Conservation (phyloP, 2,329 filamentous ascomycete species). For the Cladosporium oxysporum region DNA sequence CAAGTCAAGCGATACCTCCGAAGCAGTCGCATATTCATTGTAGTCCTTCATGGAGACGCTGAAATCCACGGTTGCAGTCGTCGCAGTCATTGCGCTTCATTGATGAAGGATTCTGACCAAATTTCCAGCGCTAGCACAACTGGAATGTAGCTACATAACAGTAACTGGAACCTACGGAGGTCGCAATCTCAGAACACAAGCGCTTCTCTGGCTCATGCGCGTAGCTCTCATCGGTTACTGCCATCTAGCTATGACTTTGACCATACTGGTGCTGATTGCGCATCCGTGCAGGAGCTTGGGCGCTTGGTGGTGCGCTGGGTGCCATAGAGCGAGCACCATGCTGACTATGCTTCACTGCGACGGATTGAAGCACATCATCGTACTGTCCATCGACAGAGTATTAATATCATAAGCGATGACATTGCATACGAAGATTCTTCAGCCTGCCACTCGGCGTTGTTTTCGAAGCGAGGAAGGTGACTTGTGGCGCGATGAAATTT, state of each 20-base stretch:
- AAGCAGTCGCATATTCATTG: neutral
- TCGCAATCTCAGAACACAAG: neutral
- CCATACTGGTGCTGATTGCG: neutral
- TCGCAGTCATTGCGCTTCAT: neutral
- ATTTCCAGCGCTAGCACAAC: neutral
- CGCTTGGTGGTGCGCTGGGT: neutral
- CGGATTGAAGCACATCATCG: neutral
- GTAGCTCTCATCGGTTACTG: neutral
- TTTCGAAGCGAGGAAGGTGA: neutral
- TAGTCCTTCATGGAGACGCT: neutral
- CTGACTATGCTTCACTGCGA: neutral
- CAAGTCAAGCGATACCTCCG: neutral
- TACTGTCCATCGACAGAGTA: neutral
- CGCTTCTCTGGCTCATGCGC: neutral
- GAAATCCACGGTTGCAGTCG: neutral
- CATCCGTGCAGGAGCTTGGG: neutral
- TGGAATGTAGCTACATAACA: neutral
- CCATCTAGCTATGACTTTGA: neutral
- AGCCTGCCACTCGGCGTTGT: neutral
- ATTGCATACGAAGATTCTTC: neutral
- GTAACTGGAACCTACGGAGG: neutral
- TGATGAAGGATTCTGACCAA: neutral
- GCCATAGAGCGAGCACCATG: neutral
- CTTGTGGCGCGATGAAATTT: neutral
- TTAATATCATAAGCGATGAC: neutral